phyloP scores from a whole-genome alignment of 441 rosid species.

The Dalechampia spathulata region DNA sequence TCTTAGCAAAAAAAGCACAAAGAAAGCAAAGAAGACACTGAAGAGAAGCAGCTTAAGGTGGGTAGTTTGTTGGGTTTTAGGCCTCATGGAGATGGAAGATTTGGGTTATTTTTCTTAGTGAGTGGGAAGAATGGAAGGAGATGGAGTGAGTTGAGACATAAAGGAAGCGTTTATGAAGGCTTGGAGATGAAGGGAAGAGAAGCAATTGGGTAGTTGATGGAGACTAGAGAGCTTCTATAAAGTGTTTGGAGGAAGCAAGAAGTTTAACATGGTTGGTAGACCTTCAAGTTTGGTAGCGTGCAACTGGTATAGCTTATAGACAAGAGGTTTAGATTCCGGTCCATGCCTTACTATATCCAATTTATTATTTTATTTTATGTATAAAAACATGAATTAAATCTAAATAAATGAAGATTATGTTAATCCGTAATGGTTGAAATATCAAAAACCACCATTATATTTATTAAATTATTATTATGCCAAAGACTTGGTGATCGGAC shows the following conservation, averaged over 20 bases:
- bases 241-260: conserved; percentile 48
- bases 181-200: conserved; percentile 57
- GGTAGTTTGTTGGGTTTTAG: conserved; percentile 39
- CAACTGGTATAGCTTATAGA: neutral
- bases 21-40: conserved; percentile 40
- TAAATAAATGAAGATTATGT: too few relatives aligned
- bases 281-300: conserved; percentile 30
- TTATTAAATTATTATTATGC: too few relatives aligned
- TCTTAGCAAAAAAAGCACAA: conserved; percentile 40
- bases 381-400: too few relatives aligned
- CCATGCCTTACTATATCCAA: conserved; percentile 5
- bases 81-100: conserved; percentile 41
- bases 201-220: conserved; percentile 28
- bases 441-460: too few relatives aligned
- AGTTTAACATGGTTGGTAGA: conserved; percentile 21
- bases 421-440: too few relatives aligned
- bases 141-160: neutral
- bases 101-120: too few relatives aligned
- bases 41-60: conserved; percentile 50
- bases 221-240: conserved; percentile 46
- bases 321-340: conserved; percentile 8
- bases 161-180: conserved; percentile 35
- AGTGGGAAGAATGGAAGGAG: neutral
- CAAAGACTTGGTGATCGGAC: too few relatives aligned
- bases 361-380: neutral